phyloP scores from a whole-genome alignment of 179 eudicot species.

The Camellia oleifera region DNA sequence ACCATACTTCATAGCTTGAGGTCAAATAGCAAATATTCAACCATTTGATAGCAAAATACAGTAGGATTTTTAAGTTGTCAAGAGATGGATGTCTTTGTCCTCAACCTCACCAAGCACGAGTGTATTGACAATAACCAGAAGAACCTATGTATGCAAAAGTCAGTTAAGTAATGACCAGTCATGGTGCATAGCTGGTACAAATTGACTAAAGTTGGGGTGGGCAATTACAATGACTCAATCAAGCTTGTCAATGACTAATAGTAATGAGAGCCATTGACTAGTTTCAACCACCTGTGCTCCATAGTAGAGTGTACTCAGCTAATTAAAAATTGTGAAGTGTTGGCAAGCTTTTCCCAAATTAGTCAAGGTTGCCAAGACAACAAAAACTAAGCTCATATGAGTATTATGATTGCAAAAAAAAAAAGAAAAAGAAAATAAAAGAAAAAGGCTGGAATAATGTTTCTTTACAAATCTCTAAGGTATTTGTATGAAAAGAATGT shows the following conservation, averaged over 20 bases:
- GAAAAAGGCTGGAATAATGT: background rate
- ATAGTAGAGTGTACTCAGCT: background rate
- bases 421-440: background rate
- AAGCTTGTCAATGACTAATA: background rate
- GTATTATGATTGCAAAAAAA: background rate
- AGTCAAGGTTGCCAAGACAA: background rate
- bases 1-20: background rate
- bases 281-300: background rate
- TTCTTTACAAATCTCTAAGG: background rate
- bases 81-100: background rate
- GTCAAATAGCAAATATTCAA: background rate
- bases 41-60: background rate
- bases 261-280: background rate
- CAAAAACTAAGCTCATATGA: background rate
- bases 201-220: background rate
- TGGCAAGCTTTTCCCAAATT: background rate
- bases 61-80: too few relatives aligned
- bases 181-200: background rate
- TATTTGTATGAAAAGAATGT: background rate
- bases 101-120: background rate
- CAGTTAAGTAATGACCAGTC: background rate
- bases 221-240: background rate
- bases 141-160: background rate
- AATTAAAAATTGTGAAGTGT: background rate
- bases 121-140: background rate